Evolutionary conservation across 768 basidiomycete species (phyloP), one percentile per base, ranked within the genome.

Genomic region (Macrolepiota fuliginosa): DNA sequence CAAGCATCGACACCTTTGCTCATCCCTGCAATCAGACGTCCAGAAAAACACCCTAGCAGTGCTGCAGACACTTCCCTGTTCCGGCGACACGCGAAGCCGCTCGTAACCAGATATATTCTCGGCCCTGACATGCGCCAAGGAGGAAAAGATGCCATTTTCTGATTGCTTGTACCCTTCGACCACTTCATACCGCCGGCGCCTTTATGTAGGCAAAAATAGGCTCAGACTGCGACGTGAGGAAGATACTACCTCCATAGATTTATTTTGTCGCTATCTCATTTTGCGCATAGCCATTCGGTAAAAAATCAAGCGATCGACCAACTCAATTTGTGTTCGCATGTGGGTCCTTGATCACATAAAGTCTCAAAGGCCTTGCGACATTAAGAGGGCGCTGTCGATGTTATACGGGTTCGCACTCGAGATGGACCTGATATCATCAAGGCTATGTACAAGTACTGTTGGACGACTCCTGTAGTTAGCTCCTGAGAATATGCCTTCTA

Each of bases 21-120:
- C 42, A 45, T 45, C 42, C 29, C 56, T 57, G 25, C 27, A 25
- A 57, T 57, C 56, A 57, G 56, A 57, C 37, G n/a, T 47, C 45
- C 29, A 46, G 56, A 57, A 32, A 57, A 27, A 29, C 15, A 47
- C 42, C 56, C 56, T 57, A 42, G 27, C 15, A 13, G 37, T 45
- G 27, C 45, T 32, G 29, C 29, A 5, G 13, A 1, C 42, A 45
- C 53, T 37, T 37, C 32, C 19, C 35, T 54, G 17, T 29, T 37
- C 53, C 53, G 53, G 19, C 53, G 53, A 40, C 35, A 39, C n/a
- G 11, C 27, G 53, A 37, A 2, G n/a, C n/a, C 42, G 6, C 19
- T n/a, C 15, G 15, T 17, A 45, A 7, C 17, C 42, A 45, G 19
- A n/a, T 19, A 17, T 5, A 9, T 7, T 19, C 6, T 45, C 40